Percentiles rank a stretch among this genome's conserved stretches.
Conservation (phyloP, 108 stramenopile species). For the Cyclotella cryptica region DNA sequence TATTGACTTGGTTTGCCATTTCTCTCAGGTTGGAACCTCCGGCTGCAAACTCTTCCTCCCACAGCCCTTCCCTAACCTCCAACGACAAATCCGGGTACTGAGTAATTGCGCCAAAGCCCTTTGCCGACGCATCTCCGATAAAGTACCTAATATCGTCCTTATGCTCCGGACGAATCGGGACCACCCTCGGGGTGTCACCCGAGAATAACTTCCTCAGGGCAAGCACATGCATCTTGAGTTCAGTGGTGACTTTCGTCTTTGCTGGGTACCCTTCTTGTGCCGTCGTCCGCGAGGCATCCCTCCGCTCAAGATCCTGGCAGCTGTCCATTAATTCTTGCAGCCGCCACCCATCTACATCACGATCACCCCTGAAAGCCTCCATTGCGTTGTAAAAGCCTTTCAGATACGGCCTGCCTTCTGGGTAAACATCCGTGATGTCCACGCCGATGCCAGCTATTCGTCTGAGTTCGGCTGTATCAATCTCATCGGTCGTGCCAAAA, state of each 20-base stretch:
- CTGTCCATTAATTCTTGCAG: neutral
- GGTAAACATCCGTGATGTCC: neutral
- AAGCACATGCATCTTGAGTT: neutral
- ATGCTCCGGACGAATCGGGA: neutral
- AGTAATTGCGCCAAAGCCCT: neutral
- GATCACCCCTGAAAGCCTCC: neutral
- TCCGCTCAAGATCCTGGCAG: neutral
- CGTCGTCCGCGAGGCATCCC: neutral
- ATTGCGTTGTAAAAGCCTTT: neutral
- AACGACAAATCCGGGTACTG: neutral
- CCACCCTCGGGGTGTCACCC: neutral
- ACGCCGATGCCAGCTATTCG: neutral
- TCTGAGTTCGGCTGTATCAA: neutral
- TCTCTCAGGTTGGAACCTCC: neutral
- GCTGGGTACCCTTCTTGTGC: neutral
- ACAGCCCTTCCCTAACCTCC: no score
- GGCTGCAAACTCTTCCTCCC: neutral
- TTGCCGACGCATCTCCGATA: neutral
- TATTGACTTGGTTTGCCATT: neutral
- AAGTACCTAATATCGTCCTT: neutral
- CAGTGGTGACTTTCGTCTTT: neutral
- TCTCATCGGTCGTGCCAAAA: neutral
- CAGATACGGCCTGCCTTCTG: neutral
- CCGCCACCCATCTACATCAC: neutral
- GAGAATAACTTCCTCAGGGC: neutral